Evolutionary conservation across 306 rosid species (phyloP).

Genomic region (Lotus japonicus): DNA sequence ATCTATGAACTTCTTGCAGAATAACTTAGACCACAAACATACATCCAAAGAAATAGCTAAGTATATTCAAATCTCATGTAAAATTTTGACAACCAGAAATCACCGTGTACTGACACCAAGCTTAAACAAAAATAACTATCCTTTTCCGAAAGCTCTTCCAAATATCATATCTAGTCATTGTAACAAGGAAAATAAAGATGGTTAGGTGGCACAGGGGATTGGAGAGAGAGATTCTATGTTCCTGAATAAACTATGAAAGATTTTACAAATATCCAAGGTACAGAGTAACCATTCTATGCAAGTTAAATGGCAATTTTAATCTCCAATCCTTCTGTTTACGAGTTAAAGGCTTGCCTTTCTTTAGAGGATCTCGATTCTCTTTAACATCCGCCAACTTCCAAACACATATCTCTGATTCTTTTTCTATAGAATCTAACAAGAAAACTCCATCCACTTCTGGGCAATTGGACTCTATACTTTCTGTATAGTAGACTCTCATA

Average conservation of each 20-base stretch:
- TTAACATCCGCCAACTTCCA: constrained; percentile 88
- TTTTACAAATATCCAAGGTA: constrained; percentile 43
- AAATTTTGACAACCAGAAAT: constrained; percentile 7
- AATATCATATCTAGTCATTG: not conserved
- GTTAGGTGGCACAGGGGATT: not conserved
- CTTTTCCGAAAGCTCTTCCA: not conserved
- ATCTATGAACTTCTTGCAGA: not conserved
- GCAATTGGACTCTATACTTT: constrained; percentile 38
- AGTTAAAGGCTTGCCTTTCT: constrained; percentile 73
- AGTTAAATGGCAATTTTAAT: constrained; percentile 57
- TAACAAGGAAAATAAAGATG: not conserved
- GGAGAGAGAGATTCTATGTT: constrained; percentile 9
- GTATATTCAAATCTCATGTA: not conserved
- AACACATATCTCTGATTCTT: constrained; percentile 52
- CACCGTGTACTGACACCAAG: not conserved
- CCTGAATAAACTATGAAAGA: not conserved
- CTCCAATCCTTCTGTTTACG: constrained; percentile 91
- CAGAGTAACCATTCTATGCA: constrained; percentile 63
- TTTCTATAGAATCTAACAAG: constrained; percentile 54
- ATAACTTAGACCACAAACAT: not conserved
- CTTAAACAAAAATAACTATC: constrained; percentile 1
- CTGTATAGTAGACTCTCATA: constrained; percentile 58
- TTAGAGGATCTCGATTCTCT: constrained; percentile 67
- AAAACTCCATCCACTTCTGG: constrained; percentile 53
- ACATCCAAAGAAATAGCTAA: not conserved